Conservation (phyloP, 306 rosid species). For the Medicago truncatula region MtrunA17r5.0-ANR NC_053046.1:14239501-14240000, state of each 20-base stretch:
- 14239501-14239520: not conserved
- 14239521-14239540: not conserved
- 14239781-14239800: not conserved
- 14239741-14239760: slow-evolving; percentile 9
- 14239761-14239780: slow-evolving; percentile 17
- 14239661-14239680: slow-evolving; percentile 45
- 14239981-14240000: not conserved
- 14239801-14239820: slow-evolving; percentile 11
- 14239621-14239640: slow-evolving; percentile 25
- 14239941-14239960: slow-evolving; percentile 14
- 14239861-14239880: slow-evolving; percentile 30
- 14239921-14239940: slow-evolving; percentile 10
- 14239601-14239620: slow-evolving; percentile 31
- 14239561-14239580: not conserved
- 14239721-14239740: slow-evolving; percentile 39
- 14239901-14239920: not conserved
- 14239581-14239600: not conserved
- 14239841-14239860: slow-evolving; percentile 34
- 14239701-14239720: slow-evolving; percentile 44
- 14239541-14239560: not conserved
- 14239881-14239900: slow-evolving; percentile 16
- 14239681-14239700: slow-evolving; percentile 41
- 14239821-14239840: slow-evolving; percentile 16
- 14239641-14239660: slow-evolving; percentile 29
- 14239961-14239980: not conserved